phyloP scores from a whole-genome alignment of 345 rosid species.

The Ceriops decandra region DNA sequence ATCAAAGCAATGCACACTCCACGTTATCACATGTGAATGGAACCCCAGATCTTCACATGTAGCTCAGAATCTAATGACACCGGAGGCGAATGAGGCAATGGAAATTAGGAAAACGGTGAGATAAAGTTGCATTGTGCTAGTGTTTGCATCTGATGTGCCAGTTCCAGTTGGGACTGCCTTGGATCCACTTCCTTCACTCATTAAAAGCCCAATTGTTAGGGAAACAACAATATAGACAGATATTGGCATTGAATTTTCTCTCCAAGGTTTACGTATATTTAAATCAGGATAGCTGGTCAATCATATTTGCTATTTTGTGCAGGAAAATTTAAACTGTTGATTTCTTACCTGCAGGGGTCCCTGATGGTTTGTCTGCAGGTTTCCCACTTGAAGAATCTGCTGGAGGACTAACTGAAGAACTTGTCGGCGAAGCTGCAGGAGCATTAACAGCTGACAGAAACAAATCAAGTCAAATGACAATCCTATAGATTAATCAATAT shows the following conservation, averaged over 20 bases:
- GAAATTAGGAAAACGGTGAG: conserved; percentile 4
- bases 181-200: conserved; percentile 34
- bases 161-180: conserved; percentile 30
- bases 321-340: no score
- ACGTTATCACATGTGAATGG: not conserved
- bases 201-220: not conserved
- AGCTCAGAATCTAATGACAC: conserved; percentile 9
- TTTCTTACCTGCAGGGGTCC: conserved; percentile 26
- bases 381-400: conserved; percentile 22
- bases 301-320: no score
- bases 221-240: not conserved
- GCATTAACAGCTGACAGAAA: not conserved
- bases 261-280: no score
- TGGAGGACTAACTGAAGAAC: conserved; percentile 27
- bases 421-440: conserved; percentile 17
- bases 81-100: conserved; percentile 9
- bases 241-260: no score
- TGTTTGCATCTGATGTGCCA: conserved; percentile 23
- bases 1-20: not conserved
- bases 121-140: conserved; percentile 8
- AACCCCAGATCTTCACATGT: not conserved
- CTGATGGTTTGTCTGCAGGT: conserved; percentile 18
- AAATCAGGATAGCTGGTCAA: no score
- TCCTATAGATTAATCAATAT: not conserved
- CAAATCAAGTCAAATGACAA: not conserved